These are phyloP conservation scores for Phlebiopsis flavidoalba DNA, from an alignment of 768 basidiomycete genomes.

Conservation along the genomic window DNA sequence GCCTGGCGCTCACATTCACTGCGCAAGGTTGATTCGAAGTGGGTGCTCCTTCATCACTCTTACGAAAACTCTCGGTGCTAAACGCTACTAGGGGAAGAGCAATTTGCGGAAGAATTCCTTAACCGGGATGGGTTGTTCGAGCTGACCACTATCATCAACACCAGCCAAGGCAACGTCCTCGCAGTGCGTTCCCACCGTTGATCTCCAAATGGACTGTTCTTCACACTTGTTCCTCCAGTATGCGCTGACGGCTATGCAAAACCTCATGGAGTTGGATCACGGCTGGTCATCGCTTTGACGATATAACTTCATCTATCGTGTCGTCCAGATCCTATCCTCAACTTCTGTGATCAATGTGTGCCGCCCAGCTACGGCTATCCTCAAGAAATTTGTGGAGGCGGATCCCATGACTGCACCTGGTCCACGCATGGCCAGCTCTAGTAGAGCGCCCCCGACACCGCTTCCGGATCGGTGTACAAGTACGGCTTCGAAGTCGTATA, in stretches of 20 bases:
- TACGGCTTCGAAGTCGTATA: conserved; percentile 85
- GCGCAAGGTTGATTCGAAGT: conserved; percentile 77
- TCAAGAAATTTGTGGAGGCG: conserved; percentile 86
- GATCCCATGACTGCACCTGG: conserved; percentile 68
- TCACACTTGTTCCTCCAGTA: conserved; percentile 42
- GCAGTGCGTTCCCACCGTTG: conserved; percentile 47
- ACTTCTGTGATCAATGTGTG: conserved; percentile 84
- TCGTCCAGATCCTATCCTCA: conserved; percentile 76
- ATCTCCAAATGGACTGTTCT: neutral
- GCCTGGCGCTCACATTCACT: conserved; percentile 70
- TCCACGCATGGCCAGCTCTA: conserved; percentile 53
- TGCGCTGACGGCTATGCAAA: conserved; percentile 80
- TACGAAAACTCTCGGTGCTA: neutral
- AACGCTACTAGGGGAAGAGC: conserved; percentile 61
- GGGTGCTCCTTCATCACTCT: conserved; percentile 17
- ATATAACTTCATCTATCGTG: conserved; percentile 64
- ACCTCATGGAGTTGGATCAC: conserved; percentile 80
- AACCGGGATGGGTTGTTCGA: conserved; percentile 64
- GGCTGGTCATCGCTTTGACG: conserved; percentile 76
- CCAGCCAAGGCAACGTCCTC: conserved; percentile 74
- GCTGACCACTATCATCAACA: conserved; percentile 64
- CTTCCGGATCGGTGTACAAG: conserved; percentile 67
- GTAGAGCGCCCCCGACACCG: conserved; percentile 43
- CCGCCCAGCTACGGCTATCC: conserved; percentile 84
- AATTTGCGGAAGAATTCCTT: conserved; percentile 77